phyloP scores from a whole-genome alignment of 495 filamentous ascomycete genomes.

The Xylaria curta region DNA sequence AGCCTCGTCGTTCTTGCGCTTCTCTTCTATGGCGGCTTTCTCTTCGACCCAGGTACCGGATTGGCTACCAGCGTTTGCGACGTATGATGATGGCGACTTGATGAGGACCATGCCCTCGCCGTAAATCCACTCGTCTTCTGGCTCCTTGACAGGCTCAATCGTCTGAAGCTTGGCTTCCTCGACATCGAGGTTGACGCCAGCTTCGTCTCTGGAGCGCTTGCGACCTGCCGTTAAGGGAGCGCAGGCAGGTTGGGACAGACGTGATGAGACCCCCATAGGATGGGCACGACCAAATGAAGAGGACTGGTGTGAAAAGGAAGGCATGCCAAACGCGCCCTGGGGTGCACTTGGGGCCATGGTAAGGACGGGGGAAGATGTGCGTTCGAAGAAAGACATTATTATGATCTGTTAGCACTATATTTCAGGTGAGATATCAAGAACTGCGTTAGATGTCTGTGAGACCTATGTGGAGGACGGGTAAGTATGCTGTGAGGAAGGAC shows the following conservation, averaged over 20 bases:
- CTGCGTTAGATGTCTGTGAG: conserved; percentile 33
- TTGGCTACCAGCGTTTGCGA: conserved; percentile 72
- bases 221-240: conserved; percentile 54
- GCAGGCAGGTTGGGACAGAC: conserved; percentile 26
- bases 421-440: conserved; percentile 40
- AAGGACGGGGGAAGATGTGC: conserved; percentile 58
- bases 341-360: conserved; percentile 56
- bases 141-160: conserved; percentile 50
- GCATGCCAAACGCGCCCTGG: conserved; percentile 52
- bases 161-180: conserved; percentile 45
- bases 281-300: conserved; percentile 50
- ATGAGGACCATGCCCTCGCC: conserved; percentile 79
- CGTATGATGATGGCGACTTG: conserved; percentile 67
- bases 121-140: conserved; percentile 65
- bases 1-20: conserved; percentile 47
- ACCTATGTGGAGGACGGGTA: background rate
- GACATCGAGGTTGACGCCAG: conserved; percentile 61
- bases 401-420: conserved; percentile 46
- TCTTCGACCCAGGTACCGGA: conserved; percentile 83
- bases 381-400: conserved; percentile 55
- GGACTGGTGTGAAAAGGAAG: conserved; percentile 48
- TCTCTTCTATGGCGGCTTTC: conserved; percentile 55
- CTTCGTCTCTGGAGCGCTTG: conserved; percentile 71
- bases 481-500: conserved; percentile 11
- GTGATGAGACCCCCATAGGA: conserved; percentile 30